Base-by-base conservation (phyloP, 345 rosid species). In the Diplotaxis tenuifolia region DNA sequence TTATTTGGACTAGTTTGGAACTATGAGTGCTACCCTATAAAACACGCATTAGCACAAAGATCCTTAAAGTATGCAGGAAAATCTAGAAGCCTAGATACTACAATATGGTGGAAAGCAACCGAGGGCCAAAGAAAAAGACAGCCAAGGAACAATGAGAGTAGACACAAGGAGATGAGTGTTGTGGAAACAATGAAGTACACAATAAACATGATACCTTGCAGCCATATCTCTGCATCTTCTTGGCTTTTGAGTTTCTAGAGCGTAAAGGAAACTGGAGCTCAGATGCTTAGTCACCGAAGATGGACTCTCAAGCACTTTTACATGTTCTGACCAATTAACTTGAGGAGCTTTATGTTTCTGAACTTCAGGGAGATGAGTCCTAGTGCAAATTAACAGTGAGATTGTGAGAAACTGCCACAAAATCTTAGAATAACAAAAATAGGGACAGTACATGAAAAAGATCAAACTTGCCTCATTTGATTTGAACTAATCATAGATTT, bases 271-370 rank as follows among this genome's bases (percentile, higher is more conserved):
- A 78, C 79, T 86, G 21, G 91, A 85, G 66, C 83, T 71, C 83
- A 92, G 67, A 72, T 75, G 79, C 73, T 82, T 87, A 53, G 84
- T 76, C 8, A 66, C 79, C 14, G 64, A 65, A 0, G 80, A 77
- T 64, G 87, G 78, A 53, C 76, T 68, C 10, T 77, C 76, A 19
- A 71, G 84, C 15, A 79, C 85, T 18, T 71, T 74, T 45, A 68
- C 86, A 79, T 94, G 98, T 58, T 83, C 88, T 47, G 73, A 81
- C 98, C 93, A 90, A 82, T 95, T 95, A 19, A 82, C 81, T 36
- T 80, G 86, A 63, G 96, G 98, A 57, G 65, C 83, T 32, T 64
- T 72, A 29, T 71, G 54, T 74, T 79, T 80, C 78, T 66, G 65
- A 75, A 73, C 83, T 73, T 81, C 84, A 68, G 65, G 68, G 15